A percentile compares a stretch with the other conserved stretches of the same genome.
Evolutionary conservation across 1,139 yeast species (phyloP).

Genomic region (Pichia sp.): DNA sequence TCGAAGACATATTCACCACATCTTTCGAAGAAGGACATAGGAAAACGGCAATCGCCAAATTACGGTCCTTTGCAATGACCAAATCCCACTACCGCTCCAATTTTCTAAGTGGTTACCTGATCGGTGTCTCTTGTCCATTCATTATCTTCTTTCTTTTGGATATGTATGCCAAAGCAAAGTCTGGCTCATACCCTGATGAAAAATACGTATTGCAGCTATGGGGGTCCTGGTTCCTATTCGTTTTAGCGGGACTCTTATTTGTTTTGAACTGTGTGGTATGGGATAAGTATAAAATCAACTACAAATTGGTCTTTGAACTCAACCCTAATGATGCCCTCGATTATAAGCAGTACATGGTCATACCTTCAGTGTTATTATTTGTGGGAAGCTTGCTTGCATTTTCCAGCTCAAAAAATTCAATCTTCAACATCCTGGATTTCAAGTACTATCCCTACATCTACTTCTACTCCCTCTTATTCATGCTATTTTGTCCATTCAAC

Average conservation of each 20-base stretch:
- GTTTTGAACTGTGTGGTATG: conserved; percentile 69
- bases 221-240: conserved; percentile 75
- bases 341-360: conserved; percentile 50
- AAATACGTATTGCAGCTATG: conserved; percentile 71
- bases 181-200: conserved; percentile 46
- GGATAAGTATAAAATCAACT: conserved; percentile 72
- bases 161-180: conserved; percentile 34
- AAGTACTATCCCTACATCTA: conserved; percentile 75
- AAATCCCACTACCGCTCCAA: conserved; percentile 41
- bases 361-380: conserved; percentile 34
- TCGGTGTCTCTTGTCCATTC: conserved; percentile 71
- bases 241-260: conserved; percentile 57
- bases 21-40: conserved; percentile 70
- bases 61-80: conserved; percentile 46
- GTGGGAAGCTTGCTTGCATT: conserved; percentile 58
- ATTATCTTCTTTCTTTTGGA: conserved; percentile 52
- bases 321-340: conserved; percentile 65
- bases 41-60: conserved; percentile 70
- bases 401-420: conserved; percentile 68
- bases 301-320: conserved; percentile 88
- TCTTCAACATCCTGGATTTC: conserved; percentile 44
- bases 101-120: conserved; percentile 56
- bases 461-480: conserved; percentile 47
- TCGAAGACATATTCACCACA: conserved; percentile 63
- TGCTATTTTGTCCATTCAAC: conserved; percentile 61